Evolutionary conservation across 192 early-diverging fungal genomes (phyloP).

Genomic region (Mortierella alpina): DNA sequence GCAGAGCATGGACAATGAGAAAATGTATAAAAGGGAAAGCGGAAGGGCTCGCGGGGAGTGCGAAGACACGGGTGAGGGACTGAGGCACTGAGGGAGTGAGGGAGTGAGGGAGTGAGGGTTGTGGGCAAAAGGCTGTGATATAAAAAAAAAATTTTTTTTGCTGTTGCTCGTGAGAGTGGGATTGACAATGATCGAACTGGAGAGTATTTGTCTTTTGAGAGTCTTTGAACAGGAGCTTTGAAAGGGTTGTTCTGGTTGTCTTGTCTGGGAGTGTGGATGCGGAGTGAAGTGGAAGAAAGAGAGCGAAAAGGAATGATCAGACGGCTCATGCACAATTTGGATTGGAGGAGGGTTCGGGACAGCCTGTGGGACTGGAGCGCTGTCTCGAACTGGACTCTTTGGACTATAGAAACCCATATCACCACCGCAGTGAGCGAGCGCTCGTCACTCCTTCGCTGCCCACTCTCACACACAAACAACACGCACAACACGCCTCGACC

Average conservation of each 20-base stretch:
- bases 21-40: neutral
- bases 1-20: neutral
- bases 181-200: too few species aligned
- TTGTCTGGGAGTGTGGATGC: too few species aligned
- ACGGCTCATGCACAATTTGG: too few species aligned
- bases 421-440: neutral
- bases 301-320: too few species aligned
- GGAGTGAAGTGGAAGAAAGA: too few species aligned
- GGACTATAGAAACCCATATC: neutral
- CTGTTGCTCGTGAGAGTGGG: neutral
- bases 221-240: too few species aligned
- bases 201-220: too few species aligned
- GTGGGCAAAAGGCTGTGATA: neutral
- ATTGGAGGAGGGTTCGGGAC: too few species aligned
- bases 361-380: too few species aligned
- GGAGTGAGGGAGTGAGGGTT: neutral
- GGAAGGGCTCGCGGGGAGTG: neutral
- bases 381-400: too few species aligned
- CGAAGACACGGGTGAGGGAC: neutral
- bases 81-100: neutral
- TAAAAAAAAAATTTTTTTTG: neutral
- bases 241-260: too few species aligned
- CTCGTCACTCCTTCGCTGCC: neutral
- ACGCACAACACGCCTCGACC: constrained; percentile 1
- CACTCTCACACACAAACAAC: neutral